Percentiles rank a stretch among this genome's conserved stretches.
These are phyloP conservation scores for Salvia splendens DNA, from an alignment of 257 asterid genomes.

Conservation along the genomic window DNA sequence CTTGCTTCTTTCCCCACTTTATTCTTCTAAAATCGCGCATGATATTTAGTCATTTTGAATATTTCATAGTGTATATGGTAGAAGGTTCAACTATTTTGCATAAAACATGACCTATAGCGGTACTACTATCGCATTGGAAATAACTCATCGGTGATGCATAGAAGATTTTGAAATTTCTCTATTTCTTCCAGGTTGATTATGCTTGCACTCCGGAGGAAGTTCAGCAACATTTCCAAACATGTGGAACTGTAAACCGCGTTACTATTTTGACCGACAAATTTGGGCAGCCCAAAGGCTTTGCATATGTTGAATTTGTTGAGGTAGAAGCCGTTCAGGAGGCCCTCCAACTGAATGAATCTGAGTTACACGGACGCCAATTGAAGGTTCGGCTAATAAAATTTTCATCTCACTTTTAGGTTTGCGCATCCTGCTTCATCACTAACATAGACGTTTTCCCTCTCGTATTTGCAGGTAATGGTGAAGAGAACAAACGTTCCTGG, in stretches of 20 bases:
- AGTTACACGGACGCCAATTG: slow-evolving; percentile 92
- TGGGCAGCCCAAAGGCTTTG: slow-evolving; percentile 99
- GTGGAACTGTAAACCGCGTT: slow-evolving; percentile 95
- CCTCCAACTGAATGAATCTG: slow-evolving; percentile 83
- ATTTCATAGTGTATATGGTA: background rate
- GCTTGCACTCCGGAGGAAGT: slow-evolving; percentile 99
- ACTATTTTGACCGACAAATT: slow-evolving; percentile 93
- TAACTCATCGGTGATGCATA: background rate
- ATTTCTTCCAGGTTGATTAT: slow-evolving; percentile 72
- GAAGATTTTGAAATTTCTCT: slow-evolving; percentile 4
- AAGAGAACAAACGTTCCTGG: slow-evolving; percentile 98
- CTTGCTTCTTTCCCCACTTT: background rate
- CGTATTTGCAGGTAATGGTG: slow-evolving; percentile 65
- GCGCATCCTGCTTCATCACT: slow-evolving; percentile 11
- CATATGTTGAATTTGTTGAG: slow-evolving; percentile 89
- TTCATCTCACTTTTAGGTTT: background rate
- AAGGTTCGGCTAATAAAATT: slow-evolving; percentile 50
- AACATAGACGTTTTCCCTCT: background rate
- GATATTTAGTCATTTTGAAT: background rate
- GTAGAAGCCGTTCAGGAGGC: slow-evolving; percentile 91
- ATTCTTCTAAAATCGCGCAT: background rate
- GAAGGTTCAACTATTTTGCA: background rate
- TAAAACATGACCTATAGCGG: background rate
- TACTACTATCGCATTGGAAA: background rate
- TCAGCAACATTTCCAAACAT: slow-evolving; percentile 93